Base-by-base conservation (phyloP, 1,284 basidiomycete species). In the Apiotrichum veenhuisii region DNA sequence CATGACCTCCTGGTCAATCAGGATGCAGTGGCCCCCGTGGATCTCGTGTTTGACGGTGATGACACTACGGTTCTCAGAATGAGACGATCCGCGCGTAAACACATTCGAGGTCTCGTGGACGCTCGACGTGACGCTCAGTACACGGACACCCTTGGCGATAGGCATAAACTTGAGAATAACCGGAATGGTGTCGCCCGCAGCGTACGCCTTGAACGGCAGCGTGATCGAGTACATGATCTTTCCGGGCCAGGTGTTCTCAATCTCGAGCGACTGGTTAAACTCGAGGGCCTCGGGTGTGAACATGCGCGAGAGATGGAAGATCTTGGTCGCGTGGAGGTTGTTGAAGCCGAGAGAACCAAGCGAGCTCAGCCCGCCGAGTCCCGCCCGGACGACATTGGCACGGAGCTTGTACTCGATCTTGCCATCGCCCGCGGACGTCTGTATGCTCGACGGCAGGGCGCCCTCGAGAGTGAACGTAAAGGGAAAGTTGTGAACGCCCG, bases 231-330 rank as follows among this genome's bases (percentile, higher is more conserved):
- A 93, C 88, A 92, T 92, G 73, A 94, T 79, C 78, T 95, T 97
- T 40, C 88, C 88, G 0, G 93, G 92, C 93, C 93, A 97, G 15
- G 91, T 93, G 75, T 94, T 95, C 76, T 95, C 91, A 52, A 82
- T 80, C 75, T 97, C 93, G 58, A 95, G 83, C 1, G 91, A 92
- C 74, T 96, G 92, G 70, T 91, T 92, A 79, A 91, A 96, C 76
- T 96, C 93, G 66, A 95, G 83, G 1, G 92, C 87, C 63, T 94
- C 91, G 3, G 84, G 75, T 7, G 84, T 81, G 67, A 91, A 88
- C 3, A 86, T 85, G 55, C 91, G 85, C 48, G 88, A 68, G 61
- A 96, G 79, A 58, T 81, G 79, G 55, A 96, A 82, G 14, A 85
- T 82, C 46, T 80, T 77, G 48, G 80, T 77, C 2, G 84, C 79